Evolutionary conservation across 2,329 filamentous ascomycete genomes (phyloP).

Genomic region (Exophiala dermatitidis): DNA sequence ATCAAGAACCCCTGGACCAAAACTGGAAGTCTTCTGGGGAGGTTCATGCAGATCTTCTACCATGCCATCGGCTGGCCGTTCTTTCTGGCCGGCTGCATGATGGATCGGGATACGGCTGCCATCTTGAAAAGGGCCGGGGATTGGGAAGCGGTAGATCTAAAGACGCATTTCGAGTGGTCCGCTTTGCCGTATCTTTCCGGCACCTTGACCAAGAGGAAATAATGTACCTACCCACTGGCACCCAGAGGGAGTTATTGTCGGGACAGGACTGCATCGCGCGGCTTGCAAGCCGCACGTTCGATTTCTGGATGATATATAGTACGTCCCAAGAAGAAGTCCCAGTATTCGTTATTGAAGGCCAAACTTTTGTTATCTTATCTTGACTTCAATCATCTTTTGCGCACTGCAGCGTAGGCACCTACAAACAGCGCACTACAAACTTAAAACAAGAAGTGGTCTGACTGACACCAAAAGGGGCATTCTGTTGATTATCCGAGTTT

Average conservation of each 20-base stretch:
- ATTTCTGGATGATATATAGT: no score
- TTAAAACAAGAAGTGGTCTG: no score
- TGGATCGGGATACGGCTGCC: slow-evolving; percentile 44
- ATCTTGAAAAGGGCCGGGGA: slow-evolving; percentile 39
- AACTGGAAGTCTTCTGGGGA: slow-evolving; percentile 41
- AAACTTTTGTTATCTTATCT: no score
- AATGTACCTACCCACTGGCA: not conserved
- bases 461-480: not conserved
- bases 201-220: slow-evolving; percentile 32
- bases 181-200: slow-evolving; percentile 39
- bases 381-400: no score
- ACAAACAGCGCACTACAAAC: no score
- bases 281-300: no score
- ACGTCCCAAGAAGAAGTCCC: no score
- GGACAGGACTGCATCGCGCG: no score
- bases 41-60: slow-evolving; percentile 43
- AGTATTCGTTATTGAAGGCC: no score
- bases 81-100: slow-evolving; percentile 46
- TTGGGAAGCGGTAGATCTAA: slow-evolving; percentile 46
- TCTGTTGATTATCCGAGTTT: not conserved
- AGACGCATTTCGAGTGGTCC: slow-evolving; percentile 35
- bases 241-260: not conserved
- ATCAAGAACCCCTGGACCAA: slow-evolving; percentile 47
- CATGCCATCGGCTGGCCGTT: slow-evolving; percentile 45
- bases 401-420: no score